Evolutionary conservation across 345 rosid species (phyloP).

Genomic region (Euphorbia pulcherrima): DNA sequence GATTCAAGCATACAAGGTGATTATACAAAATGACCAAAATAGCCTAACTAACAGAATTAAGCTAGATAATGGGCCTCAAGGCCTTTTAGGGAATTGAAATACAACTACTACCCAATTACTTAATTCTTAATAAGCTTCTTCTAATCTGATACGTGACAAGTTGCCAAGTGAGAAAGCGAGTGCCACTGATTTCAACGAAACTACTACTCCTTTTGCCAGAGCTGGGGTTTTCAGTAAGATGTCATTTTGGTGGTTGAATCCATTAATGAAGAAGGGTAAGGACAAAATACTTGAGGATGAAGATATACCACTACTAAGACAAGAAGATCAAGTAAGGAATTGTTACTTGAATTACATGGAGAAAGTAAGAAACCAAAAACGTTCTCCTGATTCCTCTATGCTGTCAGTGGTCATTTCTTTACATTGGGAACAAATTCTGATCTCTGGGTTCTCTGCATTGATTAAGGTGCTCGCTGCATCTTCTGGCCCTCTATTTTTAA

Average conservation of each 20-base stretch:
- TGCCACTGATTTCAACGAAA: neutral
- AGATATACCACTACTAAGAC: constrained; percentile 16
- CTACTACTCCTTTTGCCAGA: neutral
- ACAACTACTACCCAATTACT: too few species aligned
- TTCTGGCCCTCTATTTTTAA: constrained; percentile 17
- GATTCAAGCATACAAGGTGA: too few species aligned
- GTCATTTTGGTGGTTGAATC: neutral
- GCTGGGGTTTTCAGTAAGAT: neutral
- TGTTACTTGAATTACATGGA: constrained; percentile 36
- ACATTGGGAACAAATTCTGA: neutral
- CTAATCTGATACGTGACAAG: too few species aligned
- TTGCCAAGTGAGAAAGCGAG: neutral
- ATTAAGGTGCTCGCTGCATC: neutral
- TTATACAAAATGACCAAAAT: too few species aligned
- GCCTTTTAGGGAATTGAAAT: too few species aligned
- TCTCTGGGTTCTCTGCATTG: constrained; percentile 1
- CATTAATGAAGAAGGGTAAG: neutral
- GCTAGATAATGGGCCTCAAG: too few species aligned
- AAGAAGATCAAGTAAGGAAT: constrained; percentile 32
- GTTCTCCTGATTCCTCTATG: constrained; percentile 21
- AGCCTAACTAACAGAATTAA: too few species aligned
- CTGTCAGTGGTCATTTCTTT: constrained; percentile 26
- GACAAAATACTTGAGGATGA: neutral
- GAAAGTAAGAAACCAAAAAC: constrained; percentile 23
- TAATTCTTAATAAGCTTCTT: too few species aligned